Evolutionary conservation across 2,329 filamentous ascomycete genomes (phyloP).

Genomic region (Madurella mycetomatis): DNA sequence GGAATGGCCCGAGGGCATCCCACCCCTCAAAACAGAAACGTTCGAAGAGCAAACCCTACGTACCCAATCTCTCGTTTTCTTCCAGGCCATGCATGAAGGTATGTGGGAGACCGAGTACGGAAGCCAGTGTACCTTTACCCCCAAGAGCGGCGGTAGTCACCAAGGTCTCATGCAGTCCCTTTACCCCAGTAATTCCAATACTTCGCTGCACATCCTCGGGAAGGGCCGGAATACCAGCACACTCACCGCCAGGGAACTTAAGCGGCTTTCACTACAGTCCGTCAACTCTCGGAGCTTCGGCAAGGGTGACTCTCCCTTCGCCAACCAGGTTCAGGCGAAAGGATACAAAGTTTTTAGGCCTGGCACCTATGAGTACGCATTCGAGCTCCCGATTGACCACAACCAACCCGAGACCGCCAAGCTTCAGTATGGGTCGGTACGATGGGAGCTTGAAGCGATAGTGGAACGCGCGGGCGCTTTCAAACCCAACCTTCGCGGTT

Average conservation of each 20-base stretch:
- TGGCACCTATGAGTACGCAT: slow-evolving; percentile 63
- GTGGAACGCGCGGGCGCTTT: slow-evolving; percentile 87
- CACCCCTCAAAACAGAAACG: slow-evolving; percentile 77
- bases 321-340: slow-evolving; percentile 56
- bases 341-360: slow-evolving; percentile 84
- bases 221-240: slow-evolving; percentile 28
- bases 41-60: slow-evolving; percentile 81
- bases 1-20: slow-evolving; percentile 95
- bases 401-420: slow-evolving; percentile 85
- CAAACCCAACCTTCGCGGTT: slow-evolving; percentile 78
- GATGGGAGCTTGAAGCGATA: slow-evolving; percentile 80
- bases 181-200: slow-evolving; percentile 30
- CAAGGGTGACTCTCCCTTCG: slow-evolving; percentile 67
- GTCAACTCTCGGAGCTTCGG: slow-evolving; percentile 80
- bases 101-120: slow-evolving; percentile 57
- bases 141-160: slow-evolving; percentile 37
- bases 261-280: slow-evolving; percentile 73
- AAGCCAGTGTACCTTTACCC: slow-evolving; percentile 56
- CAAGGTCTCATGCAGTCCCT: slow-evolving; percentile 30
- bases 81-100: slow-evolving; percentile 67
- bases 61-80: slow-evolving; percentile 87
- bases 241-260: slow-evolving; percentile 48
- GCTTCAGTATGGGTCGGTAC: slow-evolving; percentile 79
- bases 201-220: slow-evolving; percentile 30
- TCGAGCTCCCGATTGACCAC: slow-evolving; percentile 86